Evolutionary conservation across 164 flowering plant genomes (phyloP), one percentile per base, ranked within the genome.

Genomic region (Echeveria elegans): DNA sequence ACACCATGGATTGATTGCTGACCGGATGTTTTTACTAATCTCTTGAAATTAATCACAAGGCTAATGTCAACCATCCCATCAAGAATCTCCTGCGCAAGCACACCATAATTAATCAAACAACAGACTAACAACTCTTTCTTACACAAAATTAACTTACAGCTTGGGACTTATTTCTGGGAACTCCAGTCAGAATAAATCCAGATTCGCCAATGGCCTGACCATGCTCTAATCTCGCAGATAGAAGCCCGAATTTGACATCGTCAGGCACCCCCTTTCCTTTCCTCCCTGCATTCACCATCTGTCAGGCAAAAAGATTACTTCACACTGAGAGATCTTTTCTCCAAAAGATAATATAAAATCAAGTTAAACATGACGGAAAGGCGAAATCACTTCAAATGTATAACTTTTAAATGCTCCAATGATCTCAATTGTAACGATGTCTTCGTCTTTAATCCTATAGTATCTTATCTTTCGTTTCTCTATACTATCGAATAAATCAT

Each of bases 131-230:
- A 32, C 15, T 56, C 19, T 56, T 26, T 9, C 28, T 24, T 9
- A 37, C 11, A 0, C 1, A 43, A 43, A 34, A 43, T 29, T 2
- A 14, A 82, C 97, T 80, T 78, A 90, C 97, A 74, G 99, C 99
- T 82, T 90, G 95, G 26, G 77, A 68, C 58, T 76, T 75, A 26
- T 89, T 84, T 34, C 95, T 82, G 63, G 95, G 97, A 69, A 90
- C 80, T 10, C 99, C 99, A 76, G 90, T 96, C 60, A 95, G 76
- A 72, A 95, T 95, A 75, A 95, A 95, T 26, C 99, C 99, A 32
- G 80, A 80, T 81, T 95, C 97, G 29, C 99, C 97, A 72, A 76
- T 82, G 68, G 64, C 65, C 64, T 79, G 84, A 11, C 94, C 94
- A 71, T 92, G 96, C 72, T 90, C 96, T 68, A 95, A 81, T 72